phyloP scores from a whole-genome alignment of 495 filamentous ascomycete species.

The Trichoderma erinaceum region DNA sequence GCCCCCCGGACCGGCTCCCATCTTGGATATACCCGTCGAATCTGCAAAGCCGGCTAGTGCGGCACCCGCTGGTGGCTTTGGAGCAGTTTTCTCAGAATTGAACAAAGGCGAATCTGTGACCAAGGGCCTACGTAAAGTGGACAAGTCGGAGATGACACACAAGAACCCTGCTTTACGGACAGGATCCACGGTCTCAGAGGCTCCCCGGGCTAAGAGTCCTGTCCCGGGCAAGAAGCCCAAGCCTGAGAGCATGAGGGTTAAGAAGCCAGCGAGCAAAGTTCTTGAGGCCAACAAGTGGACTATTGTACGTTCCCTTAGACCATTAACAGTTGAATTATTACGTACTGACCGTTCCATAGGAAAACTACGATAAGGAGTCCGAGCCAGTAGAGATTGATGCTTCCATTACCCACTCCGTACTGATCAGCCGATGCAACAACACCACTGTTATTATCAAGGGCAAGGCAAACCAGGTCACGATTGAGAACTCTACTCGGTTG shows the following conservation, averaged over 20 bases:
- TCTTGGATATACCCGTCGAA: constrained; percentile 42
- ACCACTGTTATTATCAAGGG: constrained; percentile 81
- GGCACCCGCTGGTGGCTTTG: constrained; percentile 49
- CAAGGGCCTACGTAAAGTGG: constrained; percentile 81
- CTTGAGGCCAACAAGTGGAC: constrained; percentile 95
- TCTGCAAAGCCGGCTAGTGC: constrained; percentile 25
- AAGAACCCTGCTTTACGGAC: constrained; percentile 92
- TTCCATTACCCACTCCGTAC: constrained; percentile 76
- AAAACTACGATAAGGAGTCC: constrained; percentile 80
- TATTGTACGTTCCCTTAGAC: constrained; percentile 45
- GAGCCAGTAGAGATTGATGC: constrained; percentile 71
- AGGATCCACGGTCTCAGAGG: constrained; percentile 59
- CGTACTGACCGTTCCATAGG: constrained; percentile 39
- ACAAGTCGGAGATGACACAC: constrained; percentile 92
- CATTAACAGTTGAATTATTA: neutral
- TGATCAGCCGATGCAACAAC: constrained; percentile 85
- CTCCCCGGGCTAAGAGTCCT: constrained; percentile 67
- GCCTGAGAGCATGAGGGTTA: constrained; percentile 86
- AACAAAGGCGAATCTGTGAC: constrained; percentile 86
- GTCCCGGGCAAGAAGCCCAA: constrained; percentile 88
- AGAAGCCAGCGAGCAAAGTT: constrained; percentile 87
- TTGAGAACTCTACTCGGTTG: constrained; percentile 81
- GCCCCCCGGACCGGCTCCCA: constrained; percentile 53
- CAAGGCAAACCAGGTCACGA: constrained; percentile 90
- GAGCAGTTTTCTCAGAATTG: constrained; percentile 81